Conservation (phyloP, 2,329 filamentous ascomycete species). For the Xylaria sp. region DNA sequence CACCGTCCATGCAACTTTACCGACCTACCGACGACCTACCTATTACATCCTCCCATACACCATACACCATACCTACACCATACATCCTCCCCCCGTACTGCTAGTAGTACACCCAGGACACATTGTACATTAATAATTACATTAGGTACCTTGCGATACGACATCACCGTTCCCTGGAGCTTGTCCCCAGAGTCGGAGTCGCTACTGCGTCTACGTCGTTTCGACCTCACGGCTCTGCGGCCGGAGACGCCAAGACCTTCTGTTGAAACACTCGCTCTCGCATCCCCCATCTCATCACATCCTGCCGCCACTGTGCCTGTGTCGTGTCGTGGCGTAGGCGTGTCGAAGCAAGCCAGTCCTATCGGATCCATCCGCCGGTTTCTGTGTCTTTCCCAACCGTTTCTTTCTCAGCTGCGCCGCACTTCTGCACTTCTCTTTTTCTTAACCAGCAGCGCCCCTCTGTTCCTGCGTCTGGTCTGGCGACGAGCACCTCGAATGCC, state of each 20-base stretch:
- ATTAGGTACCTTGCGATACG: constrained; percentile 4
- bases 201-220: constrained; percentile 40
- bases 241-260: constrained; percentile 40
- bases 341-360: constrained; percentile 28
- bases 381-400: constrained; percentile 10
- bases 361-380: constrained; percentile 10
- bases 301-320: constrained; percentile 29
- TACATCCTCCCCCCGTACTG: too few species aligned
- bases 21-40: background rate
- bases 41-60: background rate
- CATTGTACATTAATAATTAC: constrained; percentile 8
- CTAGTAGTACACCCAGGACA: background rate
- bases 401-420: constrained; percentile 23
- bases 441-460: background rate
- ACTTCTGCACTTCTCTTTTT: constrained; percentile 1
- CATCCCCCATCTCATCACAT: constrained; percentile 31
- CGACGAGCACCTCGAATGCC: constrained; percentile 38
- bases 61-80: background rate
- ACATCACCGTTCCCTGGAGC: constrained; percentile 13
- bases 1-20: background rate
- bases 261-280: constrained; percentile 42
- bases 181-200: constrained; percentile 29
- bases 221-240: constrained; percentile 44
- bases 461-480: constrained; percentile 18
- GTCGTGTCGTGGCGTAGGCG: constrained; percentile 29